Conservation (phyloP, 345 rosid species). For the Draba incana region DNA sequence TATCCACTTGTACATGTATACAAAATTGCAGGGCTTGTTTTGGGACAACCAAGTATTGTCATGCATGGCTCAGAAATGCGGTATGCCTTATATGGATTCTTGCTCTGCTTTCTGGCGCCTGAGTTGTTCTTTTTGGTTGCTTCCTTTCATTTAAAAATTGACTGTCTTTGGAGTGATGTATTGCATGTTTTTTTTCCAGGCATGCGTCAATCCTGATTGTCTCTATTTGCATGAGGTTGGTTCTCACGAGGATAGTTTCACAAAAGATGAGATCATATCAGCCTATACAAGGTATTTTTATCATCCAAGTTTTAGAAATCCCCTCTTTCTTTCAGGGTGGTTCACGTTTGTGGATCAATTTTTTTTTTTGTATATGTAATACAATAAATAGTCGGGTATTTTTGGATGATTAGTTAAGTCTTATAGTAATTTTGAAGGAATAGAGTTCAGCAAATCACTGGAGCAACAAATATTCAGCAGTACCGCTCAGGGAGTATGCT, state of each 20-base stretch:
- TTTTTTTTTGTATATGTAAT: conserved; percentile 11
- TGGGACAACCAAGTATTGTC: conserved; percentile 86
- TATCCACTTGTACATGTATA: background rate
- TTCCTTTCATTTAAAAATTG: conserved; percentile 13
- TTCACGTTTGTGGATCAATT: conserved; percentile 15
- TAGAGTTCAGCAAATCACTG: conserved; percentile 80
- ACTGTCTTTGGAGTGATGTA: conserved; percentile 19
- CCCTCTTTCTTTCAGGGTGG: background rate
- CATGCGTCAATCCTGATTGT: conserved; percentile 75
- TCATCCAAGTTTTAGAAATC: background rate
- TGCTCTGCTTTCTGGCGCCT: background rate
- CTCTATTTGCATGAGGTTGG: conserved; percentile 78
- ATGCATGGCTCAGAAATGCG: conserved; percentile 80
- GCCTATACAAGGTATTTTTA: conserved; percentile 56
- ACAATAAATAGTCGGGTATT: conserved; percentile 30
- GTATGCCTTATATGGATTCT: conserved; percentile 39
- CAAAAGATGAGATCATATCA: conserved; percentile 72
- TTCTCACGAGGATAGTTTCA: conserved; percentile 74
- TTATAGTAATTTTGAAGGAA: conserved; percentile 54
- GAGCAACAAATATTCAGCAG: conserved; percentile 53
- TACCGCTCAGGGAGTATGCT: conserved; percentile 68
- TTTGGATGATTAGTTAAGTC: conserved; percentile 43
- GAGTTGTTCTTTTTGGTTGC: background rate
- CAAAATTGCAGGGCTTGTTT: conserved; percentile 64
- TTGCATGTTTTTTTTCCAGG: conserved; percentile 46